These are phyloP conservation scores for Asterophora lycoperdoides DNA, from an alignment of 768 basidiomycete genomes.

Conservation along the genomic window DNA sequence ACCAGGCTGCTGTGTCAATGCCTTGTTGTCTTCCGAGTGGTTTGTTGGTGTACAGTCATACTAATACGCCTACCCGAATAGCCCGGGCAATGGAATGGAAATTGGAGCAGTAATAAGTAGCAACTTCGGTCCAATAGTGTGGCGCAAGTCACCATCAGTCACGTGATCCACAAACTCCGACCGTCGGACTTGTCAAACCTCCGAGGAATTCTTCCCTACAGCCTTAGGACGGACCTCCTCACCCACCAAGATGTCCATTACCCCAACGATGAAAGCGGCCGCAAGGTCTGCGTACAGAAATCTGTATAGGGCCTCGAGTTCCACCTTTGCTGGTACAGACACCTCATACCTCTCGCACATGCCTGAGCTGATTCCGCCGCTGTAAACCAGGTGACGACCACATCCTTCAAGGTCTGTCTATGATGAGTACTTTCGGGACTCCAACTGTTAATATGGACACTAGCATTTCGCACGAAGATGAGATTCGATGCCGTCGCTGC, in stretches of 20 bases:
- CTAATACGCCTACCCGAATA: too few species aligned
- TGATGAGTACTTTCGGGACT: background rate
- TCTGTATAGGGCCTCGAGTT: slow-evolving; percentile 59
- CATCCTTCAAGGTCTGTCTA: slow-evolving; percentile 46
- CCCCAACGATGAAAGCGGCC: slow-evolving; percentile 53
- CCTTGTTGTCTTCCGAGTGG: too few species aligned
- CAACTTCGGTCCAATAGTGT: too few species aligned
- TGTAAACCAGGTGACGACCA: slow-evolving; percentile 46
- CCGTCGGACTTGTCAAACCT: too few species aligned
- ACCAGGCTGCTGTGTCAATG: too few species aligned
- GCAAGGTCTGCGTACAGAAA: slow-evolving; percentile 74
- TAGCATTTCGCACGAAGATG: slow-evolving; percentile 75
- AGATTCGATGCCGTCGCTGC: slow-evolving; percentile 50
- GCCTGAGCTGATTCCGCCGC: slow-evolving; percentile 3
- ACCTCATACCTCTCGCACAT: background rate
- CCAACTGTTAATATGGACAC: slow-evolving; percentile 4
- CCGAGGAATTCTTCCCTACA: too few species aligned
- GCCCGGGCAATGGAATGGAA: too few species aligned
- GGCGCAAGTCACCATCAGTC: too few species aligned
- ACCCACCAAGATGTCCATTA: slow-evolving; percentile 41
- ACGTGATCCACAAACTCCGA: too few species aligned
- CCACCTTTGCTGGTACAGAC: slow-evolving; percentile 59
- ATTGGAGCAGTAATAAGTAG: too few species aligned
- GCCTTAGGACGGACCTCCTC: too few species aligned
- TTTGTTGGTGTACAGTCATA: too few species aligned